A percentile compares a stretch with the other conserved stretches of the same genome.
These are phyloP conservation scores for Penicillium sp. DNA, from an alignment of 2,329 filamentous ascomycete species.

Conservation along the genomic window DNA sequence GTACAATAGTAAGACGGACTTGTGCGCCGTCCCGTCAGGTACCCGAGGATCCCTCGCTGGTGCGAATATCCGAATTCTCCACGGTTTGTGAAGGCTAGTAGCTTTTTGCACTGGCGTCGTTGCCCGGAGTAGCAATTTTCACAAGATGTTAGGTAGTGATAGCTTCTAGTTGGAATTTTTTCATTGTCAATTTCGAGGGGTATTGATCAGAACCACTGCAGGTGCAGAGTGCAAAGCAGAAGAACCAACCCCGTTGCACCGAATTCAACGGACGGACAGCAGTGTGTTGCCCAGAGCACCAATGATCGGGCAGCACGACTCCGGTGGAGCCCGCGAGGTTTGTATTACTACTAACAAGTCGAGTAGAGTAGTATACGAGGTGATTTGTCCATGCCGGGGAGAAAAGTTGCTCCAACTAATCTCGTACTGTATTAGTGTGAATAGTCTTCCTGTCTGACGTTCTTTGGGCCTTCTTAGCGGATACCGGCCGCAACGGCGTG, in stretches of 20 bases:
- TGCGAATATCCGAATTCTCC: conserved; percentile 4
- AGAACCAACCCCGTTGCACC: conserved; percentile 5
- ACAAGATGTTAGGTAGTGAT: too few relatives aligned
- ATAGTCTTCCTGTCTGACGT: not conserved
- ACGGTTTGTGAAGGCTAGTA: conserved; percentile 3
- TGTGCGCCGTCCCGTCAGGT: conserved; percentile 4
- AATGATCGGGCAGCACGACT: conserved; percentile 16
- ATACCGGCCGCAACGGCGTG: not conserved
- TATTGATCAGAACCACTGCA: not conserved
- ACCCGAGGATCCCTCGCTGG: conserved; percentile 8
- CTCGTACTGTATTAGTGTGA: not conserved
- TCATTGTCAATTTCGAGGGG: too few relatives aligned
- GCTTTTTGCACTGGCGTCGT: not conserved
- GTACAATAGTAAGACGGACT: not conserved
- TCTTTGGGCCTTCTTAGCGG: not conserved
- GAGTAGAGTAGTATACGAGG: too few relatives aligned
- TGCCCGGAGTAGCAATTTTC: too few relatives aligned
- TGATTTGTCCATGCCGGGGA: too few relatives aligned
- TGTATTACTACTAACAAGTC: too few relatives aligned
- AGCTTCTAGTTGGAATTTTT: too few relatives aligned
- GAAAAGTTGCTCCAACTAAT: not conserved
- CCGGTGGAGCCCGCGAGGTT: conserved; percentile 24
- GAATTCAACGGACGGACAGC: conserved; percentile 5
- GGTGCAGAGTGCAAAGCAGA: not conserved
- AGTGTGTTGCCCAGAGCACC: conserved; percentile 5